Conservation (phyloP, 495 filamentous ascomycete genomes). For the Aspergillus baeticus region DNA sequence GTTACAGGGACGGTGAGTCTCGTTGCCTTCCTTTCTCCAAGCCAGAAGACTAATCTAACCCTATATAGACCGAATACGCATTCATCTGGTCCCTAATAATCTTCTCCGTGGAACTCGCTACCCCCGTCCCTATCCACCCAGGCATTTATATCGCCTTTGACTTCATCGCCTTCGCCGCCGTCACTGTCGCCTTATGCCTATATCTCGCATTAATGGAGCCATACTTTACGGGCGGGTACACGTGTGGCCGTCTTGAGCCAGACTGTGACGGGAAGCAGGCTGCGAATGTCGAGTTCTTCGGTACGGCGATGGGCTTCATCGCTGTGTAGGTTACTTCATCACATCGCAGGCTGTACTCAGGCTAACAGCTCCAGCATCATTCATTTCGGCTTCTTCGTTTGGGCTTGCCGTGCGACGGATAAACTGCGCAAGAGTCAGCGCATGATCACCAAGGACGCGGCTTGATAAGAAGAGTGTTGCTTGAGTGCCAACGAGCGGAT, state of each 20-base stretch:
- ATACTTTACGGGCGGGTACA: slow-evolving; percentile 5
- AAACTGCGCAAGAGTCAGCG: background rate
- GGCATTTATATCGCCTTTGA: slow-evolving; percentile 15
- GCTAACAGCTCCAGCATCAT: background rate
- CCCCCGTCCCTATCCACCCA: slow-evolving; percentile 4
- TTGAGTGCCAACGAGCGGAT: background rate
- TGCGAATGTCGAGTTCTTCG: slow-evolving; percentile 9
- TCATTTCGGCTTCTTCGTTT: slow-evolving; percentile 4
- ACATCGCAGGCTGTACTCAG: background rate
- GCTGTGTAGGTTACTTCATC: background rate
- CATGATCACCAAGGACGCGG: background rate
- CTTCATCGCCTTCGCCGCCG: slow-evolving; percentile 1
- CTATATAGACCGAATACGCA: background rate
- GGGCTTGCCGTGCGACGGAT: background rate
- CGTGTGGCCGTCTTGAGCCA: background rate
- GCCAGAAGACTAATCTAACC: background rate
- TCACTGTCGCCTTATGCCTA: background rate
- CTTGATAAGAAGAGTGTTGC: background rate
- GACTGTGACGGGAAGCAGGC: slow-evolving; percentile 3
- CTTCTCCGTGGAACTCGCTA: background rate
- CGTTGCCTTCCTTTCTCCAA: no score
- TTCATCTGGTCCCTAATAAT: slow-evolving; percentile 7
- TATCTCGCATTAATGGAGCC: background rate
- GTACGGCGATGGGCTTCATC: slow-evolving; percentile 8
- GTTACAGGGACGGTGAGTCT: slow-evolving; percentile 3